Evolutionary conservation across 1,139 yeast species (phyloP).

Genomic region (Yamadazyma oceani): DNA sequence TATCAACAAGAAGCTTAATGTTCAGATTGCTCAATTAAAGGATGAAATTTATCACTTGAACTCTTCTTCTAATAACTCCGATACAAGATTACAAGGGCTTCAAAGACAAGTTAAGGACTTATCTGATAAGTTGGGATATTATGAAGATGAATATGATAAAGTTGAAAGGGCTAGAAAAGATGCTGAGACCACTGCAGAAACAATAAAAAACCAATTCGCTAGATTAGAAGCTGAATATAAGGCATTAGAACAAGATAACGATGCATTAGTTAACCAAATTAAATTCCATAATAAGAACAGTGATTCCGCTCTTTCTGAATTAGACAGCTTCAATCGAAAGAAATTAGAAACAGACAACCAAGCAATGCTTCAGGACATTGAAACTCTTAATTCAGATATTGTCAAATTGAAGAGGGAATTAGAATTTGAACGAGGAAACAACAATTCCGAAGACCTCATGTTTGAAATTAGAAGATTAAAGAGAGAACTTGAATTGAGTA

Average conservation of each 20-base stretch:
- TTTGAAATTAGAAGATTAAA: slow-evolving; percentile 30
- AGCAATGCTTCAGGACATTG: slow-evolving; percentile 10
- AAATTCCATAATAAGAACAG: slow-evolving; percentile 7
- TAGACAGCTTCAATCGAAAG: slow-evolving; percentile 22
- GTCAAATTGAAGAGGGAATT: slow-evolving; percentile 17
- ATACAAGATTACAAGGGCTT: slow-evolving; percentile 10
- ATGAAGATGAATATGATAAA: slow-evolving; percentile 27
- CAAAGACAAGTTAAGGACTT: slow-evolving; percentile 22
- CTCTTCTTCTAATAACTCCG: slow-evolving; percentile 15
- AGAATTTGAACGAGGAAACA: slow-evolving; percentile 12
- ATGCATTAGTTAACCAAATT: slow-evolving; percentile 12
- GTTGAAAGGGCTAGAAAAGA: slow-evolving; percentile 22
- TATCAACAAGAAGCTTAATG: slow-evolving; percentile 20
- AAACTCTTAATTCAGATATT: slow-evolving; percentile 9
- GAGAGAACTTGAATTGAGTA: slow-evolving; percentile 29
- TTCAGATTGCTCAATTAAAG: slow-evolving; percentile 20
- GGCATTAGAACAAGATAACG: slow-evolving; percentile 21
- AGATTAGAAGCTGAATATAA: slow-evolving; percentile 13
- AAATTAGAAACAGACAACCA: slow-evolving; percentile 22
- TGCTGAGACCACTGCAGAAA: slow-evolving; percentile 14
- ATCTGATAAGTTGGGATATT: slow-evolving; percentile 24
- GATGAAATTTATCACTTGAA: slow-evolving; percentile 21
- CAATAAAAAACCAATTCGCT: slow-evolving; percentile 13
- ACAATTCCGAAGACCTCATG: slow-evolving; percentile 13
- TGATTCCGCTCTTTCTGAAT: slow-evolving; percentile 21